Evolutionary conservation across 2,329 filamentous ascomycete species (phyloP), one percentile per base, ranked within the genome.

Genomic region (Ophiosphaerella herpotricha): DNA sequence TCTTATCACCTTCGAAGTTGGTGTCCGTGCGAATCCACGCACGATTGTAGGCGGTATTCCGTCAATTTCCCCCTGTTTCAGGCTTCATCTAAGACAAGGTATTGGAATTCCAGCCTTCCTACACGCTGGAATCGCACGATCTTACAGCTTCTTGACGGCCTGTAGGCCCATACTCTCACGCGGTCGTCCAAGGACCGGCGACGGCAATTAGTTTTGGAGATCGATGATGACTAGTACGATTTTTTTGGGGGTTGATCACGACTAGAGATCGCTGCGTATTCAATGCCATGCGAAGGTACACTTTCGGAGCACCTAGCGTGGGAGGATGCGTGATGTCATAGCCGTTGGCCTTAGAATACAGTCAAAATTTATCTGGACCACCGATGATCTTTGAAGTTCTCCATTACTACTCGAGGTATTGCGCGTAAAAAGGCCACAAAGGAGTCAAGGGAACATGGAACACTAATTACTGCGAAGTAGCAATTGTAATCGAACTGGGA

Each of bases 191-290:
- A 82, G 43, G 43, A 66, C 39, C 58, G 71, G 67, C 67, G 75
- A 69, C 23, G 83, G 70, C 63, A 82, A 80, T 73, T 75, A 79
- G 60, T 82, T 81, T 69, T 82, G 78, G 75, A 80, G 78, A 67
- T 82, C 80, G 39, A 82, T 74, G 33, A 82, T 74, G 11, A 82
- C 73, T 1, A 82, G 67, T 3, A 77, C 80, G n/a, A 75, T 74
- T 16, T 71, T 70, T 9, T 60, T 51, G 5, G 78, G 18, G 74
- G 14, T 71, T 69, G 34, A 82, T 66, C 3, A 43, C 26, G 14
- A 44, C 35, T 8, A n/a, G 31, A 18, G 50, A 42, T 0, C 31
- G n/a, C 5, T 33, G 23, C 1, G 53, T 50, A 13, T 53, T 13
- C 26, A 50, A 16, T 14, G 31, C 33, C 23, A 53, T 41, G 6